Evolutionary conservation across 192 early-diverging fungal species (phyloP).

Genomic region (Allomyces arbusculus): DNA sequence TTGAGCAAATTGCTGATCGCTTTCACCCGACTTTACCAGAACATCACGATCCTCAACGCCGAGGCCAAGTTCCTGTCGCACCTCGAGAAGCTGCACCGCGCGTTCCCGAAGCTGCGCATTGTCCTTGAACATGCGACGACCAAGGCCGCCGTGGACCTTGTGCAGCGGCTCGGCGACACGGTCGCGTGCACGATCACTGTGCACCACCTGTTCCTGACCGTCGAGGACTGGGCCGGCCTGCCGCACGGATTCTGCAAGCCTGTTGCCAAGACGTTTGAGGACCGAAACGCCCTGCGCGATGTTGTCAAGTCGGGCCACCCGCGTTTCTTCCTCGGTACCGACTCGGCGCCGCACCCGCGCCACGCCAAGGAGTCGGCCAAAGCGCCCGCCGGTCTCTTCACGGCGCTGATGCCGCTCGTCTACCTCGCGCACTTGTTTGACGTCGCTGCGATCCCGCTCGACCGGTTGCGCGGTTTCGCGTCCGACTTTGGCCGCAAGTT

Average conservation of each 20-base stretch:
- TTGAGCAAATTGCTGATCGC: too few species aligned
- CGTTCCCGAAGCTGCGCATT: conserved; percentile 83
- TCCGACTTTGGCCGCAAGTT: conserved; percentile 67
- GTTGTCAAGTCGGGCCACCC: conserved; percentile 65
- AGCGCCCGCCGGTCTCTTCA: conserved; percentile 81
- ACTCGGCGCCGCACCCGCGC: conserved; percentile 86
- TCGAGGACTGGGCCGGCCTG: conserved; percentile 91
- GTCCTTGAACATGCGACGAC: conserved; percentile 95
- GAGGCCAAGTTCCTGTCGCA: conserved; percentile 80
- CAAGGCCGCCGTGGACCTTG: conserved; percentile 73
- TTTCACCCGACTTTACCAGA: too few species aligned
- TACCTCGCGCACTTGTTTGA: conserved; percentile 83
- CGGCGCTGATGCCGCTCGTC: conserved; percentile 58
- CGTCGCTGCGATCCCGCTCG: conserved; percentile 51
- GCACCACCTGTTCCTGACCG: conserved; percentile 73
- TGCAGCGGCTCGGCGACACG: conserved; percentile 74
- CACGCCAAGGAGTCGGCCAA: conserved; percentile 62
- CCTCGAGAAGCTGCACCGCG: conserved; percentile 60
- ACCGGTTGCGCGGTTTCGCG: conserved; percentile 58
- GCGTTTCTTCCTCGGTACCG: conserved; percentile 91
- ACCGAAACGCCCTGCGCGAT: conserved; percentile 68
- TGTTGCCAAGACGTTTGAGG: conserved; percentile 85
- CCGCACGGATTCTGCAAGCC: conserved; percentile 97
- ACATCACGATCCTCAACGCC: conserved; percentile 87
- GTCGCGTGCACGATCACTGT: conserved; percentile 90